Conservation (phyloP, 1,139 yeast genomes). For the Debaryomyces singareniensis region DNA sequence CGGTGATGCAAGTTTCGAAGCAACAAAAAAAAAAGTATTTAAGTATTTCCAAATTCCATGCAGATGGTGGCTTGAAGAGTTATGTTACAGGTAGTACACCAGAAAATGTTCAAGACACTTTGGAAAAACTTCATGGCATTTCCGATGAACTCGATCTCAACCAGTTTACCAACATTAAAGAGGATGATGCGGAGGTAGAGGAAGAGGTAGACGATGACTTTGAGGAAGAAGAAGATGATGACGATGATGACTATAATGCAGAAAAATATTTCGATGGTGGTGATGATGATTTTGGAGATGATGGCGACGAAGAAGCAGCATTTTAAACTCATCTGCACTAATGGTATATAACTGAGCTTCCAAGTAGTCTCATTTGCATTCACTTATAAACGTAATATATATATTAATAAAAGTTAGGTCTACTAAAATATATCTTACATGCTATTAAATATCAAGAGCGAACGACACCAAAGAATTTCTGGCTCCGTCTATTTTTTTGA, state of each 20-base stretch:
- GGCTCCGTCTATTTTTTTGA: constrained; percentile 31
- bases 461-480: constrained; percentile 37
- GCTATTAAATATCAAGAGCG: constrained; percentile 27
- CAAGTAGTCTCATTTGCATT: background rate
- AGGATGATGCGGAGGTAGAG: constrained; percentile 26
- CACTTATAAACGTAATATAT: no score
- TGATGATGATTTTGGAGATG: constrained; percentile 72
- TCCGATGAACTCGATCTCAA: constrained; percentile 51
- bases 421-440: no score
- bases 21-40: constrained; percentile 48
- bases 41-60: constrained; percentile 42
- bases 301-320: constrained; percentile 80
- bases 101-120: constrained; percentile 35
- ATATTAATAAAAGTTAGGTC: no score
- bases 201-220: constrained; percentile 46
- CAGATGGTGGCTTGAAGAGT: constrained; percentile 40
- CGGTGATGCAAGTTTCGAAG: constrained; percentile 64
- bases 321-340: constrained; percentile 31
- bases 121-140: constrained; percentile 55
- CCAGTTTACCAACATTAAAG: constrained; percentile 24
- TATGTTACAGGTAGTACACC: constrained; percentile 21
- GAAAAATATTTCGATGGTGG: constrained; percentile 60
- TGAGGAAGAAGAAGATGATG: constrained; percentile 60
- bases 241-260: constrained; percentile 57
- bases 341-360: background rate